Base-by-base conservation (phyloP, 2,329 filamentous ascomycete species). In the Sphaerostilbella broomeana region DNA sequence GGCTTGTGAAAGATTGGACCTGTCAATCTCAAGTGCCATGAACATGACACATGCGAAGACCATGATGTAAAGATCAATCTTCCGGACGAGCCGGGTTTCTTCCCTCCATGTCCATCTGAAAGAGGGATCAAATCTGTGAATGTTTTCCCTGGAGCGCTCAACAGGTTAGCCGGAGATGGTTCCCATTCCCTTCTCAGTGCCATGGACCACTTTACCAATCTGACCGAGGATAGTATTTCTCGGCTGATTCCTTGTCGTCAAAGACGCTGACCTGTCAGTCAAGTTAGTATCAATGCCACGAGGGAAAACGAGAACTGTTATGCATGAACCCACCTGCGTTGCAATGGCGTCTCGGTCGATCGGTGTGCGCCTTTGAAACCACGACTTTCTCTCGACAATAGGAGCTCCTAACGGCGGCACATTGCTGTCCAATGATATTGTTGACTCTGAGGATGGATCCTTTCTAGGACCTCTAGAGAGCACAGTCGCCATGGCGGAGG, bases 61-160 rank as follows among this genome's bases (percentile, higher is more conserved):
- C 18, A 53, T 59, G 22, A 63, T 61, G 24, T 45, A 48, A 9
- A 45, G 47, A 24, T 63, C 58, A 42, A 40, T 68, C 58, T 70
- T 75, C 27, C 68, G 58, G 9, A 79, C 64, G 2, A 80, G 55
- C 29, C 56, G 65, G 51, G 64, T 67, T 56, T 80, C 77, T 49
- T 81, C 77, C 29, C 67, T 63, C 11, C 64, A 57, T 3, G 70
- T 69, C 77, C 77, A 81, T 34, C 67, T 59, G 32, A 70, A 74
- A 1, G 62, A 53, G 1, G 75, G 75, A 47, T 81, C 75, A 52
- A 71, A 80, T 36, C 75, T 65, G 54, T 80, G 76, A 7, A 64
- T 57, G 3, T 75, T 74, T 50, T 81, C 77, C 38, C 38, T 40
- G 5, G 9, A 9, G n/a, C 12, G 22, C 10, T 51, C 28, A 58